A percentile compares a stretch with the other conserved stretches of the same genome.
These are phyloP conservation scores for Spencermartinsiella ligniputridi DNA, from an alignment of 1,139 yeast genomes.

Conservation along the genomic window DNA sequence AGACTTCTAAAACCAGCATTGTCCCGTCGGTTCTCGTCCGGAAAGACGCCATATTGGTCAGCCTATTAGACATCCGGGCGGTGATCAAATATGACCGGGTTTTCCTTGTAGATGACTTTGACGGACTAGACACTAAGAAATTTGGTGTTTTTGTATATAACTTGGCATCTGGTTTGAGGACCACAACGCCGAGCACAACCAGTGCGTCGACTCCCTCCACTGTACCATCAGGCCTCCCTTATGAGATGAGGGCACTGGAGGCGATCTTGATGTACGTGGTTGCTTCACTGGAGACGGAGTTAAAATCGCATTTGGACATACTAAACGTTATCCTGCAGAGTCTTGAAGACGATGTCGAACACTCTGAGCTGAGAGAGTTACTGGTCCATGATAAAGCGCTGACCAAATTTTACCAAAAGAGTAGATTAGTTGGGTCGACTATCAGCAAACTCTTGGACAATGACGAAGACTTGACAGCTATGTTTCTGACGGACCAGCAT, in stretches of 20 bases:
- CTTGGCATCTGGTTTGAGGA: constrained; percentile 66
- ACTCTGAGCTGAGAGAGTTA: constrained; percentile 70
- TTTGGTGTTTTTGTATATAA: constrained; percentile 79
- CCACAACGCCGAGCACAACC: constrained; percentile 4
- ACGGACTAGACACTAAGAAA: constrained; percentile 45
- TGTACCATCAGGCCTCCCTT: constrained; percentile 31
- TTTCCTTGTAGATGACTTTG: constrained; percentile 69
- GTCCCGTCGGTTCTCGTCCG: constrained; percentile 83
- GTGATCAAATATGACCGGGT: constrained; percentile 72
- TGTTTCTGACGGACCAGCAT: constrained; percentile 58
- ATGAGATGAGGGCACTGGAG: constrained; percentile 86
- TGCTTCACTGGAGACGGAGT: constrained; percentile 75
- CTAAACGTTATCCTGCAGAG: constrained; percentile 71
- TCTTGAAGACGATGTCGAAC: constrained; percentile 77
- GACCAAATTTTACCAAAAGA: constrained; percentile 73
- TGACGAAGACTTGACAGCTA: constrained; percentile 81
- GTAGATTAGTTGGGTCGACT: constrained; percentile 72
- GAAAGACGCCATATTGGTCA: constrained; percentile 73
- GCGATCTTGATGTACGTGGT: constrained; percentile 78
- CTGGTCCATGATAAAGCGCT: constrained; percentile 72
- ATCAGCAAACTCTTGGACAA: constrained; percentile 80
- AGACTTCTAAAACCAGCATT: constrained; percentile 77
- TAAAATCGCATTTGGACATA: constrained; percentile 60
- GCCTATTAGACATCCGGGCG: constrained; percentile 78
- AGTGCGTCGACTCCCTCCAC: constrained; percentile 3